Percentiles rank a stretch among this genome's conserved stretches.
Evolutionary conservation across 2,329 filamentous ascomycete genomes (phyloP).

Genomic region (Corniculantispora saksenae): DNA sequence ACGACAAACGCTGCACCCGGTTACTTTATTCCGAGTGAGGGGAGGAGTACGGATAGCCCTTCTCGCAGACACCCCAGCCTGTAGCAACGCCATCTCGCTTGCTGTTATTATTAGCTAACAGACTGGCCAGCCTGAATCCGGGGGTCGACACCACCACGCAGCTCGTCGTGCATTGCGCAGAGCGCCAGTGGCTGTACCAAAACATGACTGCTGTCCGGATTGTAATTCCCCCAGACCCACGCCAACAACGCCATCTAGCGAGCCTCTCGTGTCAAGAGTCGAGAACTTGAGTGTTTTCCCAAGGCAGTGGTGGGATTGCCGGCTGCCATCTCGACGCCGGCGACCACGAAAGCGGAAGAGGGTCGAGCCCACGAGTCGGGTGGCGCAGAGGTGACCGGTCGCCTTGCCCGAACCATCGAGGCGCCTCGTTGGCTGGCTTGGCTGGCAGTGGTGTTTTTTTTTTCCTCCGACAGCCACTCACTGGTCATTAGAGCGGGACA

Average conservation of each 20-base stretch:
- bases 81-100: background rate
- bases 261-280: background rate
- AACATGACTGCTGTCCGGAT: conserved; percentile 5
- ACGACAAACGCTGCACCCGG: background rate
- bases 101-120: conserved; percentile 3
- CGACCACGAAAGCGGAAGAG: background rate
- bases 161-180: background rate
- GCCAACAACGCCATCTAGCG: background rate
- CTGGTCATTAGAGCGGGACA: no score
- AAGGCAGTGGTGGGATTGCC: conserved; percentile 2
- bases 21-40: background rate
- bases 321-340: background rate
- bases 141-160: background rate
- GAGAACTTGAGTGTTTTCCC: background rate
- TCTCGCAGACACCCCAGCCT: background rate
- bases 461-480: conserved; percentile 4
- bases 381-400: background rate
- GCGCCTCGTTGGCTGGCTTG: background rate
- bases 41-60: background rate
- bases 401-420: conserved; percentile 1
- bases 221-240: conserved; percentile 15
- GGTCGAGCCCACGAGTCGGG: background rate
- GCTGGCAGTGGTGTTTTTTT: background rate
- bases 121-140: background rate
- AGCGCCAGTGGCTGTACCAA: background rate